Evolutionary conservation across 2,329 filamentous ascomycete species (phyloP).

Genomic region (Trichophyton schoenleinii): DNA sequence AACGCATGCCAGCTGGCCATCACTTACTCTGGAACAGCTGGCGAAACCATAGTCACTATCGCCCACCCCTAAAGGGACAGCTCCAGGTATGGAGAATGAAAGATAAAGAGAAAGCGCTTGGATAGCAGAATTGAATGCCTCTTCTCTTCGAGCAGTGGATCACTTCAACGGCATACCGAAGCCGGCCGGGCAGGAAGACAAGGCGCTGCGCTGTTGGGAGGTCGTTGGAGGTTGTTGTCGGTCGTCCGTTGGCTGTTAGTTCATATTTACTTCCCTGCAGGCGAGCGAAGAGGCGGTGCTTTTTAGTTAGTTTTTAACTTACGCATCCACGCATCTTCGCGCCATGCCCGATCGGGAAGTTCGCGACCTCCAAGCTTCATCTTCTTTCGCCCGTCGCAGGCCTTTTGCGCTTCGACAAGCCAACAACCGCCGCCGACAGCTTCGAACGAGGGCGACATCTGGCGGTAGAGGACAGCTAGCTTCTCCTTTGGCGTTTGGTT

Average conservation of each 20-base stretch:
- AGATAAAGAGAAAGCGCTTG: not conserved
- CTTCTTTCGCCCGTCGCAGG: not conserved
- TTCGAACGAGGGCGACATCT: not conserved
- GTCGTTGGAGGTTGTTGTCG: not conserved
- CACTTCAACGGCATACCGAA: not conserved
- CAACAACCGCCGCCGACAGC: not conserved
- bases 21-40: conserved; percentile 62
- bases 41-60: conserved; percentile 48
- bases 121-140: not conserved
- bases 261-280: not conserved
- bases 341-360: conserved; percentile 10
- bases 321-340: not conserved
- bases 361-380: conserved; percentile 2
- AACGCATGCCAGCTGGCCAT: not conserved
- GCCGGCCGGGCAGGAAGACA: not conserved
- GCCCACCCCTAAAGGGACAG: not conserved
- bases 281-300: not conserved
- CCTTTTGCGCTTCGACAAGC: not conserved
- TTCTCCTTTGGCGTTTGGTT: too few relatives aligned
- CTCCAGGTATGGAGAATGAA: not conserved
- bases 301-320: not conserved
- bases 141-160: not conserved
- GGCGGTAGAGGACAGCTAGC: too few relatives aligned
- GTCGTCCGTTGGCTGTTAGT: not conserved
- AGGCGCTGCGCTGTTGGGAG: not conserved